These are phyloP conservation scores for Candida corydali DNA, from an alignment of 805 yeast species.

Conservation along the genomic window DNA sequence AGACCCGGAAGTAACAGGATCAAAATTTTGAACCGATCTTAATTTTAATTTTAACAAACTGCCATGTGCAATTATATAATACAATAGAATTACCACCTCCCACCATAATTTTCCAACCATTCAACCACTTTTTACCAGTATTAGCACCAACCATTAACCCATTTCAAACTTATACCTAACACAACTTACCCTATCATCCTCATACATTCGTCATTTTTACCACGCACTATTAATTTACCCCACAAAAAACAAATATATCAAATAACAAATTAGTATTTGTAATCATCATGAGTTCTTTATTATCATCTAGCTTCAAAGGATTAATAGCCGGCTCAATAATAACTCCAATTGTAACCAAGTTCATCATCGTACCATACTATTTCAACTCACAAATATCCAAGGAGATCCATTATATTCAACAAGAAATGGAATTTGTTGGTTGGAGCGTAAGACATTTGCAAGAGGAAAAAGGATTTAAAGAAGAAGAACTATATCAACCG, in stretches of 20 bases:
- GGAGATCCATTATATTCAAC: slow-evolving; percentile 27
- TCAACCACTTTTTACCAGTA: background rate
- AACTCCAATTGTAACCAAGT: slow-evolving; percentile 28
- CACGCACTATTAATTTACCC: background rate
- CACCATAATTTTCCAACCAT: too few relatives aligned
- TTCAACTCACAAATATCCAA: slow-evolving; percentile 17
- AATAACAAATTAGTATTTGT: background rate
- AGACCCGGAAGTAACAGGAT: background rate
- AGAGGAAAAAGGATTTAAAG: slow-evolving; percentile 24
- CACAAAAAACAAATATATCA: background rate
- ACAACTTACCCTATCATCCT: too few relatives aligned
- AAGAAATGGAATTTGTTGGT: slow-evolving; percentile 29
- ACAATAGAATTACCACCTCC: background rate
- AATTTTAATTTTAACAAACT: too few relatives aligned
- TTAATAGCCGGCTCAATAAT: slow-evolving; percentile 25
- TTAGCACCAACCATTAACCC: background rate
- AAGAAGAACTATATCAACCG: slow-evolving; percentile 27
- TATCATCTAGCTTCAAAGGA: slow-evolving; percentile 15
- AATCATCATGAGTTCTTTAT: slow-evolving; percentile 1
- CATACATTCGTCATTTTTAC: too few relatives aligned
- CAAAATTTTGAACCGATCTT: too few relatives aligned
- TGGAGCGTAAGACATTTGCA: slow-evolving; percentile 32
- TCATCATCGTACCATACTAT: slow-evolving; percentile 21
- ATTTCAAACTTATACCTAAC: too few relatives aligned
- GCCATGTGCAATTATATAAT: slow-evolving; percentile 3